Conservation (phyloP, 2,329 filamentous ascomycete genomes). For the Elsinoe australis region DNA sequence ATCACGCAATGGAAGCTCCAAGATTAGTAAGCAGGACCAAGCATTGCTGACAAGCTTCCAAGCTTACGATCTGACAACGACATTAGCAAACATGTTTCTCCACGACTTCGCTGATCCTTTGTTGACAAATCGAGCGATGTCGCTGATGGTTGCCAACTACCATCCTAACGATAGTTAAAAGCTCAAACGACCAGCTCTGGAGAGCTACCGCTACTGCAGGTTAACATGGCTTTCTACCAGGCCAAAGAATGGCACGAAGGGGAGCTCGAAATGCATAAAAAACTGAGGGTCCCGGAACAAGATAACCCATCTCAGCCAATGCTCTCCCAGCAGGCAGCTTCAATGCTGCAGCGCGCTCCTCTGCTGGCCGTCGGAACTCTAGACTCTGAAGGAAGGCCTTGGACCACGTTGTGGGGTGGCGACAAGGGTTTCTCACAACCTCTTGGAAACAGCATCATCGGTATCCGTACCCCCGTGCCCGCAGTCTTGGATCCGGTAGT, state of each 20-base stretch:
- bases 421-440: conserved; percentile 58
- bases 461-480: conserved; percentile 55
- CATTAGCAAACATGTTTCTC: too few species aligned
- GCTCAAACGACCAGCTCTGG: too few species aligned
- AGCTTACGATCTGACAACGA: too few species aligned
- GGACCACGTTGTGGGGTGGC: conserved; percentile 75
- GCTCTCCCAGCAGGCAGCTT: conserved; percentile 54
- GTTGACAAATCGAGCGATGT: too few species aligned
- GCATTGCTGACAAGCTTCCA: too few species aligned
- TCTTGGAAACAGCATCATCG: conserved; percentile 56
- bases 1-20: too few species aligned
- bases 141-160: too few species aligned
- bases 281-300: conserved; percentile 50
- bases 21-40: too few species aligned
- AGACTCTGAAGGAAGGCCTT: conserved; percentile 58
- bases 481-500: conserved; percentile 61
- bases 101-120: too few species aligned
- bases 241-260: conserved; percentile 54
- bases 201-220: too few species aligned
- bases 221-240: conserved; percentile 39
- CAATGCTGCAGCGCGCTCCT: conserved; percentile 54
- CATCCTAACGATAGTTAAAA: too few species aligned
- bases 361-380: conserved; percentile 67
- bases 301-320: conserved; percentile 62
- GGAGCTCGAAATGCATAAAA: conserved; percentile 56